Percentiles rank a stretch among this genome's conserved stretches.
phyloP scores from a whole-genome alignment of 2,329 filamentous ascomycete species.

The Phyllosticta citrichinensis region DNA sequence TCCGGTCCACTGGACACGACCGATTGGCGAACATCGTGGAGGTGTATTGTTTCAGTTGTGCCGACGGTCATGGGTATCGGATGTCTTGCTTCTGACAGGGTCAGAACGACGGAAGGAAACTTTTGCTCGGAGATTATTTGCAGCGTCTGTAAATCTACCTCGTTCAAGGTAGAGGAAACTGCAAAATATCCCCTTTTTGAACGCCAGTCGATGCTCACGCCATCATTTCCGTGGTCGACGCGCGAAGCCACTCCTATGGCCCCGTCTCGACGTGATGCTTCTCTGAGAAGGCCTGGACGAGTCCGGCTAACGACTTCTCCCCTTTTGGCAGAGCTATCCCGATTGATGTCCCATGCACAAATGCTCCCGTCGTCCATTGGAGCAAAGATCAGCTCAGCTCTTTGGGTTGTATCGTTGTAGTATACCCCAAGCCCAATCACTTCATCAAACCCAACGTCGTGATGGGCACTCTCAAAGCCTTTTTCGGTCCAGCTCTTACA shows the following conservation, averaged over 20 bases:
- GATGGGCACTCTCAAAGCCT: background rate
- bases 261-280: no score
- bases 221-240: conserved; percentile 40
- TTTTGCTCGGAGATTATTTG: conserved; percentile 57
- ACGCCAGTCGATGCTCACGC: conserved; percentile 66
- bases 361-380: conserved; percentile 80
- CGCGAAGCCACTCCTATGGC: no score
- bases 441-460: conserved; percentile 17
- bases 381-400: conserved; percentile 55
- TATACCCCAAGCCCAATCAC: conserved; percentile 61
- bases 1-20: background rate
- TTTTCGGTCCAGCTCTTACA: conserved; percentile 45
- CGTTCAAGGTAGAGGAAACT: conserved; percentile 64
- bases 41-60: conserved; percentile 68
- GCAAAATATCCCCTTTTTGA: conserved; percentile 67
- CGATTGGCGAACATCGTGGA: conserved; percentile 61
- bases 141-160: conserved; percentile 70
- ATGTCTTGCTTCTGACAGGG: conserved; percentile 60
- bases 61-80: conserved; percentile 71
- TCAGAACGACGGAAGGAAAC: conserved; percentile 76
- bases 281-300: conserved; percentile 49
- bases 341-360: conserved; percentile 62
- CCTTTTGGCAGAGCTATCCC: conserved; percentile 21
- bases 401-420: conserved; percentile 42
- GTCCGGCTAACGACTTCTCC: conserved; percentile 53